phyloP scores from a whole-genome alignment of 2,329 filamentous ascomycete genomes.

The Nothopassalora personata region DNA sequence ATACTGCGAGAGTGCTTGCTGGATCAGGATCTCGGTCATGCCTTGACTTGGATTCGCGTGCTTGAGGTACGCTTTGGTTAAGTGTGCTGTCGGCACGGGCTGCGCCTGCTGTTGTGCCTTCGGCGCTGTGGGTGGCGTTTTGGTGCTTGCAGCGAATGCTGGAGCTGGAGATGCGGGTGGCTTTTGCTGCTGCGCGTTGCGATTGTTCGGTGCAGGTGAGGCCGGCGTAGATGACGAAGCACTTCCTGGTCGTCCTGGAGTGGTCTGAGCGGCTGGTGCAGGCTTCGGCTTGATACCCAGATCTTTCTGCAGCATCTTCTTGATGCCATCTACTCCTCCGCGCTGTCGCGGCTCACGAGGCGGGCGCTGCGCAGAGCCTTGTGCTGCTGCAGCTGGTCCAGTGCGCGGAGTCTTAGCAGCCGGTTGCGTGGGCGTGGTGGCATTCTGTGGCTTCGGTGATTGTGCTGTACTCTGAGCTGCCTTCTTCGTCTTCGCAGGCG shows the following conservation, averaged over 20 bases:
- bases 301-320: conserved; percentile 57
- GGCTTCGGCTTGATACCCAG: conserved; percentile 49
- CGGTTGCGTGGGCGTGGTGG: conserved; percentile 33
- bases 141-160: conserved; percentile 15
- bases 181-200: conserved; percentile 8
- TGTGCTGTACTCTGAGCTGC: conserved; percentile 8
- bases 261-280: conserved; percentile 10
- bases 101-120: conserved; percentile 24
- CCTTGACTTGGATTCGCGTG: conserved; percentile 77
- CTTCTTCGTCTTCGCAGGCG: conserved; percentile 27
- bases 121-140: conserved; percentile 29
- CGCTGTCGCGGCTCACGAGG: conserved; percentile 26
- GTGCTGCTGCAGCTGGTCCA: conserved; percentile 35
- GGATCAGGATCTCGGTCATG: conserved; percentile 75
- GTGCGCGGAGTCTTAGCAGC: conserved; percentile 38
- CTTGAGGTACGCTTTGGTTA: conserved; percentile 51
- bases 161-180: conserved; percentile 14
- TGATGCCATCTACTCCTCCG: conserved; percentile 32
- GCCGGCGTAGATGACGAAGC: conserved; percentile 12
- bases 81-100: conserved; percentile 27
- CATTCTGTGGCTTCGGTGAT: conserved; percentile 31
- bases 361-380: conserved; percentile 15
- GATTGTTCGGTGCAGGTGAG: conserved; percentile 30
- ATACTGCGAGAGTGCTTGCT: conserved; percentile 66
- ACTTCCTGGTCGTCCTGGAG: conserved; percentile 4